A percentile compares a stretch with the other conserved stretches of the same genome.
Evolutionary conservation across 345 rosid species (phyloP).

Genomic region (Populus ilicifolia): DNA sequence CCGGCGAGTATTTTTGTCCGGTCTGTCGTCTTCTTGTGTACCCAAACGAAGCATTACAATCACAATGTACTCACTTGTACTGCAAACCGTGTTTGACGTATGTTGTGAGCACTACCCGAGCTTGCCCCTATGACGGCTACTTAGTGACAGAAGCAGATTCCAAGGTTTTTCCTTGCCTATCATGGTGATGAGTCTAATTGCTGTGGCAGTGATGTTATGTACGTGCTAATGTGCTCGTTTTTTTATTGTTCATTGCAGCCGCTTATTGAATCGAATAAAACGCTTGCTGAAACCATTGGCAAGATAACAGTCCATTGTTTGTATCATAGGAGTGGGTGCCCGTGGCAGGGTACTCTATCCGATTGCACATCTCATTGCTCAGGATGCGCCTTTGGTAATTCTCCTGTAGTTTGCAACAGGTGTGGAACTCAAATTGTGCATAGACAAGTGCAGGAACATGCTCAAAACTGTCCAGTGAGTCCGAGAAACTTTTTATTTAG

Average conservation of each 20-base stretch:
- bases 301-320: slow-evolving; percentile 57
- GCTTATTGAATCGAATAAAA: slow-evolving; percentile 54
- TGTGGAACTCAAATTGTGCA: slow-evolving; percentile 58
- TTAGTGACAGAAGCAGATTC: slow-evolving; percentile 81
- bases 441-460: slow-evolving; percentile 75
- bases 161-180: slow-evolving; percentile 40
- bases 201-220: background rate
- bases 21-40: slow-evolving; percentile 66
- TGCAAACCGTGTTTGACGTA: slow-evolving; percentile 73
- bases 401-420: slow-evolving; percentile 65
- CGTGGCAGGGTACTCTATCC: slow-evolving; percentile 70
- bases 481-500: background rate
- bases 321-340: slow-evolving; percentile 75
- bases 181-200: background rate
- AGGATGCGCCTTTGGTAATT: slow-evolving; percentile 65
- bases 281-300: slow-evolving; percentile 63
- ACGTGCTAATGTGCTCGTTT: slow-evolving; percentile 5
- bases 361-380: slow-evolving; percentile 67
- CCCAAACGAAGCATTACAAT: slow-evolving; percentile 82
- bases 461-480: slow-evolving; percentile 76
- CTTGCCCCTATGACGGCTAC: slow-evolving; percentile 80
- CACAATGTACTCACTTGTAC: slow-evolving; percentile 76
- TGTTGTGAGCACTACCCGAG: slow-evolving; percentile 54
- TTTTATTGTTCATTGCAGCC: slow-evolving; percentile 45
- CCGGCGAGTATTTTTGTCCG: slow-evolving; percentile 78